Conservation (phyloP, 1,284 basidiomycete species). For the Tranzscheliella williamsii region DNA sequence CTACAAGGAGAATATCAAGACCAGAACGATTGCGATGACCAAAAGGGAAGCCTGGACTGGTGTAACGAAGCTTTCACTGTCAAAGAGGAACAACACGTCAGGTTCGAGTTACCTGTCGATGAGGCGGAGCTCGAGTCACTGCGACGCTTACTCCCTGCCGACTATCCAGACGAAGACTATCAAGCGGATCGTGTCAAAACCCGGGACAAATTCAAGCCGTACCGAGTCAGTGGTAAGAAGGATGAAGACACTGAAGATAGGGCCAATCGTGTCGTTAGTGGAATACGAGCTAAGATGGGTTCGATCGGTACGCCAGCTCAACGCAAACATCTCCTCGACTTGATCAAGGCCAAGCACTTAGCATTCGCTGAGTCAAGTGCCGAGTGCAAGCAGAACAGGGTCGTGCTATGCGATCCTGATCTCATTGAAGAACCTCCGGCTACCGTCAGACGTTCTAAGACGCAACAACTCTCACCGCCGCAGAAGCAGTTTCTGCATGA, state of each 20-base stretch:
- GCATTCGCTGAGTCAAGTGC: constrained; percentile 1
- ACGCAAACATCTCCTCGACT: not conserved
- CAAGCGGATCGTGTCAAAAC: not conserved
- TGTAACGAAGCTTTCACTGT: not conserved
- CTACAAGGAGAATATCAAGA: not conserved
- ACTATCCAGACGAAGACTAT: not conserved
- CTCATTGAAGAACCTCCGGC: not conserved
- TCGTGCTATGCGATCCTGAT: not conserved
- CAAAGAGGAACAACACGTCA: not conserved
- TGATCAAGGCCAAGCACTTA: not conserved
- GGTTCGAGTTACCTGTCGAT: not conserved
- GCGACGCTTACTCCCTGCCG: not conserved
- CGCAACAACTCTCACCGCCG: not conserved
- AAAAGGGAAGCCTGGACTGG: not conserved
- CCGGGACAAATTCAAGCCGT: not conserved
- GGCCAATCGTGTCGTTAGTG: not conserved
- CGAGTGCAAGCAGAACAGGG: constrained; percentile 1
- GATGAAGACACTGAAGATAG: not conserved
- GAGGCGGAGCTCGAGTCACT: not conserved
- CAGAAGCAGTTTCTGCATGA: constrained; percentile 2
- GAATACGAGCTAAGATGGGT: not conserved
- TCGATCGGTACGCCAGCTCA: not conserved
- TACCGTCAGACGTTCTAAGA: not conserved
- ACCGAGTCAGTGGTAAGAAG: not conserved
- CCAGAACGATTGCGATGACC: not conserved